Percentiles rank a stretch among this genome's conserved stretches.
Conservation (phyloP, 371 early-diverging fungal species). For the Mucor sp. region DNA sequence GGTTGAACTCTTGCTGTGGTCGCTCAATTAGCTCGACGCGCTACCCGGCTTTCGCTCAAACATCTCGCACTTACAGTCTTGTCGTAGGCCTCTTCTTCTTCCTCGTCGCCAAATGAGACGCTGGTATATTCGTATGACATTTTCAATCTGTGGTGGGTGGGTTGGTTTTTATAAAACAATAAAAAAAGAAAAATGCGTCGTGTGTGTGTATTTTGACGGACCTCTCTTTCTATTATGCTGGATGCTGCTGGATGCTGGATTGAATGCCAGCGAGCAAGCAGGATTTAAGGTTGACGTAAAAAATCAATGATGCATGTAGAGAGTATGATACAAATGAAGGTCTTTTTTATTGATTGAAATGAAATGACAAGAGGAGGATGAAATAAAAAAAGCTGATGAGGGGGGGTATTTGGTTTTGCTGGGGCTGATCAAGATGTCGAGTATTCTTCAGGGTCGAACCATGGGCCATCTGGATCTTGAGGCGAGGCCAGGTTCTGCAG, state of each 20-base stretch:
- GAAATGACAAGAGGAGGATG: neutral
- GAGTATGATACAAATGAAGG: neutral
- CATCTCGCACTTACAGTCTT: neutral
- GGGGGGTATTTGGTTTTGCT: neutral
- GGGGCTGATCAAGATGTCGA: neutral
- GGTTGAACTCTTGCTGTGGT: constrained; percentile 6
- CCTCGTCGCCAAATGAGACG: neutral
- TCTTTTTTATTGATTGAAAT: neutral
- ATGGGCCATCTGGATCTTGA: constrained; percentile 40
- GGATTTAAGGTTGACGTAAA: constrained; percentile 3
- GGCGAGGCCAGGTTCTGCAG: constrained; percentile 45
- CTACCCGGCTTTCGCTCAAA: neutral
- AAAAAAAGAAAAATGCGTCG: neutral
- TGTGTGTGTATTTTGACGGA: neutral
- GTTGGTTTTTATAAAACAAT: too few relatives aligned
- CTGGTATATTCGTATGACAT: neutral
- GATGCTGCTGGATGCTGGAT: neutral
- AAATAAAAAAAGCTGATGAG: neutral
- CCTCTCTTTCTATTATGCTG: neutral
- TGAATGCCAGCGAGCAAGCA: constrained; percentile 1
- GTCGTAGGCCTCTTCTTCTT: neutral
- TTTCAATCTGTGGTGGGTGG: neutral
- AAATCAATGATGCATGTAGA: neutral
- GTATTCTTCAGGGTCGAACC: constrained; percentile 32
- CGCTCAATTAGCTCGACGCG: neutral